Percentiles rank a stretch among this genome's conserved stretches.
These are phyloP conservation scores for Dryas alaskensis DNA, from an alignment of 306 rosid genomes.

Conservation along the genomic window DNA sequence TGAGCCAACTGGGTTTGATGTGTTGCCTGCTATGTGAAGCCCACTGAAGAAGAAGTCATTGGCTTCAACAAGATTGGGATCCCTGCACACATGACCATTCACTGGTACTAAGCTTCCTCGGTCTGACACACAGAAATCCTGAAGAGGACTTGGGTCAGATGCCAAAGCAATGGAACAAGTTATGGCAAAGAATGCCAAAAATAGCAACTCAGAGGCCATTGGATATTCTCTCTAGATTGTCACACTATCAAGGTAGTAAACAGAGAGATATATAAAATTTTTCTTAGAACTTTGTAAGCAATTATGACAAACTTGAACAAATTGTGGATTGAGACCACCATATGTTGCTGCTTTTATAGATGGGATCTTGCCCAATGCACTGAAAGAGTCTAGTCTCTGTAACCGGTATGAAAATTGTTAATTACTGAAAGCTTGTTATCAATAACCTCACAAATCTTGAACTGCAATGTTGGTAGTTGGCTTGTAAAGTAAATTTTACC, in stretches of 20 bases:
- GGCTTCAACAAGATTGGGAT: slow-evolving; percentile 27
- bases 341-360: not conserved
- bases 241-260: no score
- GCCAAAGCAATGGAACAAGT: not conserved
- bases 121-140: slow-evolving; percentile 17
- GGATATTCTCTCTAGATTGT: not conserved
- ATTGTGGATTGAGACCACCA: not conserved
- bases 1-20: slow-evolving; percentile 36
- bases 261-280: not conserved
- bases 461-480: not conserved
- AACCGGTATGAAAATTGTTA: not conserved
- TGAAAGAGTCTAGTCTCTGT: not conserved
- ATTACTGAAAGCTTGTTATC: not conserved
- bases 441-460: not conserved
- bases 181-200: slow-evolving; percentile 4
- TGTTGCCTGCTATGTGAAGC: slow-evolving; percentile 28
- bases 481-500: no score
- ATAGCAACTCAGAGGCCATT: slow-evolving; percentile 4
- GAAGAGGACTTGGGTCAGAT: slow-evolving; percentile 5
- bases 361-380: not conserved
- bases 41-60: slow-evolving; percentile 40
- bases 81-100: slow-evolving; percentile 36
- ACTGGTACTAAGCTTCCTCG: slow-evolving; percentile 16
- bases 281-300: not conserved
- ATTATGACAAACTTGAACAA: not conserved